These are phyloP conservation scores for Rosa lucieae DNA, from an alignment of 306 rosid genomes.

Conservation along the genomic window DNA sequence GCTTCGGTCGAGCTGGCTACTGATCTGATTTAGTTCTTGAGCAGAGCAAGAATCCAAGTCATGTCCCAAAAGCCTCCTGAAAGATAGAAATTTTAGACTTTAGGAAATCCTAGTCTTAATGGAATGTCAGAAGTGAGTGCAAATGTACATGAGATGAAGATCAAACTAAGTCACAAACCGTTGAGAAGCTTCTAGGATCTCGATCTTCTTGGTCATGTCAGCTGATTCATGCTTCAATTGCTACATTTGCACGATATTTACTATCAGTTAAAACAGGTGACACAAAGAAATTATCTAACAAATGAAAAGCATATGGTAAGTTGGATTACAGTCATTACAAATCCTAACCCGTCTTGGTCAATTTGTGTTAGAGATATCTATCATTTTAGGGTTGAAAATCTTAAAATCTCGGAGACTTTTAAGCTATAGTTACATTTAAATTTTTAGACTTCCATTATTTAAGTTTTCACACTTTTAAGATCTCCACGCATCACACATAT, in stretches of 20 bases:
- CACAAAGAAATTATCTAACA: not conserved
- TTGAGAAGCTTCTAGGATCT: constrained; percentile 47
- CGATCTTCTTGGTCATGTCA: constrained; percentile 46
- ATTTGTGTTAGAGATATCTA: not conserved
- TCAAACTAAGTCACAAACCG: constrained; percentile 38
- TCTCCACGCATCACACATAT: not conserved
- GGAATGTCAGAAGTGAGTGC: not conserved
- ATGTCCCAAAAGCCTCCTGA: constrained; percentile 63
- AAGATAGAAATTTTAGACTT: constrained; percentile 1
- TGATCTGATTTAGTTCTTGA: constrained; percentile 45
- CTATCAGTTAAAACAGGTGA: not conserved
- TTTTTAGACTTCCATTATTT: not conserved
- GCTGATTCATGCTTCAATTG: constrained; percentile 50
- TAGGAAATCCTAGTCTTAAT: constrained; percentile 2
- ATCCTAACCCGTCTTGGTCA: not conserved
- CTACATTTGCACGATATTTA: constrained; percentile 31
- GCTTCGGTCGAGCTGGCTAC: constrained; percentile 45
- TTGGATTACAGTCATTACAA: not conserved
- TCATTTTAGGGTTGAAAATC: not conserved
- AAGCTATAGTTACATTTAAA: not conserved
- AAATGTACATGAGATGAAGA: not conserved
- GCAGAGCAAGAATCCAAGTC: constrained; percentile 41
- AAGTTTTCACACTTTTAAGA: too few relatives aligned
- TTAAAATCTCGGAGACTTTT: too few relatives aligned
- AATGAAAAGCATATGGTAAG: not conserved